A percentile compares a stretch with the other conserved stretches of the same genome.
Evolutionary conservation across 805 yeast species (phyloP).

Genomic region (Candida pseudofarinosa): DNA sequence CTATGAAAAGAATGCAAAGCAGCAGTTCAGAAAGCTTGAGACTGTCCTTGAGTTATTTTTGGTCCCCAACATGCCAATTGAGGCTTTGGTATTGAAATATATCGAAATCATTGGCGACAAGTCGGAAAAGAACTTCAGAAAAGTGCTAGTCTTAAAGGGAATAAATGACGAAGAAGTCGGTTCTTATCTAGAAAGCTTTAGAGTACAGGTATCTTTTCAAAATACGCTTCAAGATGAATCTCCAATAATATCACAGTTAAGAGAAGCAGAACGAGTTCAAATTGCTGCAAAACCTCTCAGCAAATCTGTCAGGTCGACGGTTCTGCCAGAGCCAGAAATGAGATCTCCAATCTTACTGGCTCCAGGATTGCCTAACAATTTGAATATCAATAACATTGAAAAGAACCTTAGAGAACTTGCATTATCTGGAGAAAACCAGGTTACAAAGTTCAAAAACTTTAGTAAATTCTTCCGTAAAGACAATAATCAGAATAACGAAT

Average conservation of each 20-base stretch:
- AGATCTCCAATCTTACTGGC: constrained; percentile 25
- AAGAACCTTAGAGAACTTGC: constrained; percentile 45
- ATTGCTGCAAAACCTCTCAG: neutral
- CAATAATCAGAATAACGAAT: constrained; percentile 8
- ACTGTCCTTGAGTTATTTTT: constrained; percentile 64
- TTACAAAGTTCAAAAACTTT: constrained; percentile 56
- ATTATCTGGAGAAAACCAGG: constrained; percentile 52
- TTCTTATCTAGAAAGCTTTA: constrained; percentile 35
- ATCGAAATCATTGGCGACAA: constrained; percentile 64
- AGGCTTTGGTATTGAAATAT: constrained; percentile 61
- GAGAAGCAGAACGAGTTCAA: constrained; percentile 17
- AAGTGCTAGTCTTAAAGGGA: constrained; percentile 63
- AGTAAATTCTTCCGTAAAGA: constrained; percentile 50
- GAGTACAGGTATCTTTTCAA: constrained; percentile 27
- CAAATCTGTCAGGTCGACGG: constrained; percentile 1
- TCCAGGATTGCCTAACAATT: constrained; percentile 13
- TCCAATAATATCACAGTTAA: constrained; percentile 28
- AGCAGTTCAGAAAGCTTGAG: constrained; percentile 46
- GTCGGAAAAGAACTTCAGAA: constrained; percentile 57
- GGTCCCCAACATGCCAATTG: constrained; percentile 58
- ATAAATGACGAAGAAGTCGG: constrained; percentile 27
- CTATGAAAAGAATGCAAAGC: constrained; percentile 42
- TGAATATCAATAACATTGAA: constrained; percentile 43
- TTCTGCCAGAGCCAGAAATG: constrained; percentile 13
- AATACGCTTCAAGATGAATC: constrained; percentile 24